Base-by-base conservation (phyloP, 345 rosid genomes). In the Murraya koenigii region DNA sequence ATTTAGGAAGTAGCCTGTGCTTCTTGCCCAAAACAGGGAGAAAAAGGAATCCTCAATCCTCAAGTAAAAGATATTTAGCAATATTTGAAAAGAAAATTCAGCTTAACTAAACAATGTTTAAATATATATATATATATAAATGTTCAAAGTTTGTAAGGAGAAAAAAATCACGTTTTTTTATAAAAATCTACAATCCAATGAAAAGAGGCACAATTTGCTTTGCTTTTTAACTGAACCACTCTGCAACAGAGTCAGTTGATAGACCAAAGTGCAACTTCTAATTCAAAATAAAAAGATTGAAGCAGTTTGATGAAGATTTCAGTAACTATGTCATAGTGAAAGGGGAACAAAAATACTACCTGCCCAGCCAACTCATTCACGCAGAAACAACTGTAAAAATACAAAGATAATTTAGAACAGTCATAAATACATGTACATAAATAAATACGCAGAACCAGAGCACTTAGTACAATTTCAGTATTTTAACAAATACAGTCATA, bases 371-470 rank as follows among this genome's bases (percentile, higher is more conserved):
- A 75, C 75, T 91, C 98, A 66, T 36, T 86, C 56, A 85, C 88
- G 66, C 89, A 89, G 79, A 93, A 93, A 81, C 87, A 86, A 89
- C 98, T 96, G 93, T 74, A 76, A 14, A 78, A 78, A 77, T 36
- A 66, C 71, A 55, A 55, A 17, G 63, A 56, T 22, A n/a, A 54
- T 71, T 81, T 74, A 83, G 76, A 71, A 75, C 20, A 81, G 65
- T 39, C 38, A 13, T 22, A 49, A 35, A 62, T 5, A 68, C 17
- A 47, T 38, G 20, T 2, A 63, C 38, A 41, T 11, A 22, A 60
- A 36, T 32, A 80, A 54, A 19, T 26, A 52, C n/a, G 32, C 4
- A 23, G 26, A 62, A 61, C 5, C 56, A 52, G n/a, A 64, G 61
- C 69, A 65, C 41, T 25, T 41, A 39, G 56, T 61, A 76, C 7